Evolutionary conservation across 2,329 filamentous ascomycete species (phyloP).

Genomic region (Chaetothyriales sp.): DNA sequence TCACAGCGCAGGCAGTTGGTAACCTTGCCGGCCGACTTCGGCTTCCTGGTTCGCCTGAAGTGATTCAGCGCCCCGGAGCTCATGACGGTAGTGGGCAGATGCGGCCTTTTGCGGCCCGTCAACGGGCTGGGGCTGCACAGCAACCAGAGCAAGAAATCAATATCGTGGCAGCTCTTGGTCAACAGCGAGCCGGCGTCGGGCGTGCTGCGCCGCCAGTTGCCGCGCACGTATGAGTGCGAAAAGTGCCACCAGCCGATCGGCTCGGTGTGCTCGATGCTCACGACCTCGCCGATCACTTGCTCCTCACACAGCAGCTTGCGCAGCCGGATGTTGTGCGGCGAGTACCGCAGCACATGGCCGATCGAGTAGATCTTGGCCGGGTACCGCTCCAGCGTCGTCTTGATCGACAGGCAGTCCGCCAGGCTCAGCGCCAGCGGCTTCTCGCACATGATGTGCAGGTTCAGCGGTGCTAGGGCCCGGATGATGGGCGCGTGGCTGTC

Average conservation of each 20-base stretch:
- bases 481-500: slow-evolving; percentile 77
- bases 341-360: slow-evolving; percentile 86
- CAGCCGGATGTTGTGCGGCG: slow-evolving; percentile 76
- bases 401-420: slow-evolving; percentile 51
- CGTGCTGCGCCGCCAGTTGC: slow-evolving; percentile 79
- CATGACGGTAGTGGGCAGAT: slow-evolving; percentile 60
- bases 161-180: slow-evolving; percentile 92
- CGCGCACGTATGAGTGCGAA: slow-evolving; percentile 72
- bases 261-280: slow-evolving; percentile 81
- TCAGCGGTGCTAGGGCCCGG: slow-evolving; percentile 50
- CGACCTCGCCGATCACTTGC: slow-evolving; percentile 62
- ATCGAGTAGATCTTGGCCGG: slow-evolving; percentile 58
- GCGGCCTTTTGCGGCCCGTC: slow-evolving; percentile 35
- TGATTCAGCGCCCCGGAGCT: slow-evolving; percentile 64
- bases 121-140: slow-evolving; percentile 54
- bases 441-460: slow-evolving; percentile 80
- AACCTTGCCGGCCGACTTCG: slow-evolving; percentile 52
- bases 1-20: slow-evolving; percentile 81
- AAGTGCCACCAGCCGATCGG: slow-evolving; percentile 97
- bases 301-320: slow-evolving; percentile 63
- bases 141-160: slow-evolving; percentile 85
- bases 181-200: slow-evolving; percentile 59
- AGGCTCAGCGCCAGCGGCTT: slow-evolving; percentile 79
- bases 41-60: slow-evolving; percentile 64
- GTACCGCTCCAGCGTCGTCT: slow-evolving; percentile 15